phyloP scores from a whole-genome alignment of 108 stramenopile genomes.

The Skeletonema marinoi region DNA sequence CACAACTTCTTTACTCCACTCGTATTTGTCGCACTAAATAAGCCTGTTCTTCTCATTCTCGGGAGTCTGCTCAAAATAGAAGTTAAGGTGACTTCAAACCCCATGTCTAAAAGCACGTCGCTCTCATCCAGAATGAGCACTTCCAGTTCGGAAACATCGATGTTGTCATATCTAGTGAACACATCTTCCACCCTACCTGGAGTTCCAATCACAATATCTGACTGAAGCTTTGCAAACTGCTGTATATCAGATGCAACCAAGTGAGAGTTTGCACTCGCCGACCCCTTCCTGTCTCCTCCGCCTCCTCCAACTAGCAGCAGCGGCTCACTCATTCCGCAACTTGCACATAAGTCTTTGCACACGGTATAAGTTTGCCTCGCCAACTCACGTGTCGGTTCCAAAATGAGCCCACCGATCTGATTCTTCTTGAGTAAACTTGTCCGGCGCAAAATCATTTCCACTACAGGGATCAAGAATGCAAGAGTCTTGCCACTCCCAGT shows the following conservation, averaged over 20 bases:
- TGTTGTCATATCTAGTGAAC: conserved; percentile 74
- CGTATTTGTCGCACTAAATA: conserved; percentile 93
- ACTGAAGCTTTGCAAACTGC: conserved; percentile 64
- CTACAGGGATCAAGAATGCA: conserved; percentile 93
- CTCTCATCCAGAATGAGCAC: conserved; percentile 96
- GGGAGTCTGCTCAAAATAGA: conserved; percentile 87
- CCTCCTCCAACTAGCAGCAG: conserved; percentile 80
- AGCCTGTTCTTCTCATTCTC: conserved; percentile 94
- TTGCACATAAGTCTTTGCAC: conserved; percentile 65
- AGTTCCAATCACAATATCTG: conserved; percentile 94
- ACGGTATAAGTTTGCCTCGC: conserved; percentile 90
- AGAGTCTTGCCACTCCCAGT: conserved; percentile 98
- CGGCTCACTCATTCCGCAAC: conserved; percentile 55
- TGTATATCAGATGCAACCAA: conserved; percentile 83
- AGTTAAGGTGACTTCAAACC: conserved; percentile 85
- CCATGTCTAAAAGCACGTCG: conserved; percentile 95
- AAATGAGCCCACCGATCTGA: conserved; percentile 81
- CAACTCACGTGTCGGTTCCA: conserved; percentile 95
- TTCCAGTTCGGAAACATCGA: conserved; percentile 86
- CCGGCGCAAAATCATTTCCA: conserved; percentile 87
- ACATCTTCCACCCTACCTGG: conserved; percentile 96
- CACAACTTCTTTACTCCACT: conserved; percentile 77
- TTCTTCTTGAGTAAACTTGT: conserved; percentile 46
- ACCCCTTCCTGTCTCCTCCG: conserved; percentile 21
- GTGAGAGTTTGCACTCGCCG: conserved; percentile 14